phyloP scores from a whole-genome alignment of 1,284 basidiomycete species.

The Tilletia walkeri region DNA sequence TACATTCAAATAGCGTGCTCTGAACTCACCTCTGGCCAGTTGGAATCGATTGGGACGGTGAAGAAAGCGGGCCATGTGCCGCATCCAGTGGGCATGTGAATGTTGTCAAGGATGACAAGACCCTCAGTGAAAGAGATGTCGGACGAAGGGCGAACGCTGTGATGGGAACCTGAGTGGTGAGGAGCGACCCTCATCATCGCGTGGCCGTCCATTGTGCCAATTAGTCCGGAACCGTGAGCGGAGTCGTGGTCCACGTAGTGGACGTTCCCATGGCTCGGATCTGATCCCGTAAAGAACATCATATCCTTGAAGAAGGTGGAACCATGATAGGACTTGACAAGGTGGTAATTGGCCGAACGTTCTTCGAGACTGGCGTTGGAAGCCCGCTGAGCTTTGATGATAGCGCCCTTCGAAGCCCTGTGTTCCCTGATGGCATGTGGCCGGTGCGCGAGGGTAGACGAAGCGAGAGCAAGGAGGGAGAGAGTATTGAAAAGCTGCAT shows the following conservation, averaged over 20 bases:
- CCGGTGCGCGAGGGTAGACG: neutral
- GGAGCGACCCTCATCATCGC: conserved; percentile 35
- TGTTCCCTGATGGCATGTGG: neutral
- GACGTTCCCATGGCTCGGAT: conserved; percentile 42
- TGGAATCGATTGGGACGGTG: neutral
- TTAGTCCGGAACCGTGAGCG: conserved; percentile 28
- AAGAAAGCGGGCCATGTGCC: conserved; percentile 24
- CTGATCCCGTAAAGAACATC: conserved; percentile 40
- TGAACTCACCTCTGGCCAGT: conserved; percentile 3
- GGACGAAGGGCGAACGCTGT: conserved; percentile 30
- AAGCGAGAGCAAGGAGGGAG: neutral
- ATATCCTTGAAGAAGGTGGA: conserved; percentile 42
- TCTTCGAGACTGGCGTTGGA: neutral
- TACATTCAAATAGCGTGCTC: neutral
- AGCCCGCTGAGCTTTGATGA: conserved; percentile 11
- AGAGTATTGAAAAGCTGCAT: conserved; percentile 2
- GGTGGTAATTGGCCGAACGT: conserved; percentile 3
- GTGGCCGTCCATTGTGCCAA: conserved; percentile 35
- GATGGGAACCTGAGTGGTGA: conserved; percentile 16
- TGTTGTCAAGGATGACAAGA: conserved; percentile 34
- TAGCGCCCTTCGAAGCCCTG: neutral
- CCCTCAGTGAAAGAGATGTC: conserved; percentile 39
- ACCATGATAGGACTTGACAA: conserved; percentile 26
- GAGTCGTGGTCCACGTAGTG: conserved; percentile 30
- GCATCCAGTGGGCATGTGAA: conserved; percentile 41